Base-by-base conservation (phyloP, 139 green algal genomes). In the Zygnema cylindricum region DNA sequence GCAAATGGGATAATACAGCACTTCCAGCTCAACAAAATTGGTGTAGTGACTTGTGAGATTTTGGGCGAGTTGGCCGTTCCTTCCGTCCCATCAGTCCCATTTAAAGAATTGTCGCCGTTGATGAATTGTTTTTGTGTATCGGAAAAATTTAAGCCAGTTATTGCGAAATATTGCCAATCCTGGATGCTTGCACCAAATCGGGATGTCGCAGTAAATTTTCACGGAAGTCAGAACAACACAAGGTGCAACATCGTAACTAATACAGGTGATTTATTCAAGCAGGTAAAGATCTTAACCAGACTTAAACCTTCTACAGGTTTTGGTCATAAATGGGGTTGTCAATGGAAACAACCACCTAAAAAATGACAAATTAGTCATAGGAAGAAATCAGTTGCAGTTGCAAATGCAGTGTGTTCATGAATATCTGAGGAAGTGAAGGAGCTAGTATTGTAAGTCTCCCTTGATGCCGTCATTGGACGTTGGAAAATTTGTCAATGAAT, bases 31-130 rank as follows among this genome's bases (percentile, higher is more conserved):
- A 49, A 83, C 76, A 49, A 33, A 33, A 55, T 83, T 1, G 76
- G 76, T 30, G 30, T 83, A n/a, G 32, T 83, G 30, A 69, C 76
- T 54, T 83, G 76, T 83, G 76, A 83, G n/a, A 83, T 83, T 1
- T 33, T 83, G 1, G 32, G 33, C 32, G 76, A 83, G 32, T 33
- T n/a, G 55, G 0, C 25, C 54, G 39, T 43, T 63, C 75, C 75
- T 63, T 0, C 76, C 57, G 32, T 33, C 36, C 41, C 76, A 82
- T 1, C 76, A 36, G 1, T 54, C 42, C 25, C 75, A 82, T n/a
- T 0, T 0, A 33, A n/a, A 49, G n/a, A 54, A 54, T 23, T 54
- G 30, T 30, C 16, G 0, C n/a, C n/a, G 0, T 54, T 83, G 32
- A 49, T 83, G 76, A 69, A 33, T 0, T 30, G 41, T n/a, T 1